Base-by-base conservation (phyloP, 768 basidiomycete species). In the Amanita exitialis region DNA sequence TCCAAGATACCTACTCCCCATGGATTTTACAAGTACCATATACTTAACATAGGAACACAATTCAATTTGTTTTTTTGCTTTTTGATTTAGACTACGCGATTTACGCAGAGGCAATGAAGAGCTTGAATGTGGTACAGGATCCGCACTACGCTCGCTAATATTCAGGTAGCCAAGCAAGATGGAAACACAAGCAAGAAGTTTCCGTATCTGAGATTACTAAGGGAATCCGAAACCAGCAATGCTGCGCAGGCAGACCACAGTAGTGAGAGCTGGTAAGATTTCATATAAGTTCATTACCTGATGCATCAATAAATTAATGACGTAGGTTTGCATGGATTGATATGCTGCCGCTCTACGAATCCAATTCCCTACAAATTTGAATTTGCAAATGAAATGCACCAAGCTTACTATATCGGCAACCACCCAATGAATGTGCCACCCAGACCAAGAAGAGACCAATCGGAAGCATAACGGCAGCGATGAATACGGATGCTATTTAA, bases 291-390 rank as follows among this genome's bases (percentile, higher is more conserved):
- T 7, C 18, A 44, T 38, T 55, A 81, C 81, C 81, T 41, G 82
- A 86, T 6, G 84, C 82, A 36, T 83, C 79, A 56, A 81, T 77
- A 60, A 84, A 87, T 86, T 82, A 18, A 90, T 74, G 41, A 86
- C 65, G 46, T 88, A 90, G 1, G 78, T 78, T 55, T 83, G 80
- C 7, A 83, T 79, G 2, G 70, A 61, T 59, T 84, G 79, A 64
- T 83, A 76, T 63, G 0, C 82, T 82, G 0, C 68, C 74, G 9
- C 81, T n/a, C 82, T 20, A 84, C 63, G 7, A 77, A 63, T 0
- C 66, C 71, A 30, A 81, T 79, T 1, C 83, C 83, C 80, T 83
- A 51, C 28, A 18, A 20, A 32, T 23, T 0, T 44, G 50, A 52
- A 21, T 15, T 15, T 45, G 4, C 0, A 18, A 34, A 28, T 49